Conservation (phyloP, 1,284 basidiomycete genomes). For the Trichosporon faecale region DNA sequence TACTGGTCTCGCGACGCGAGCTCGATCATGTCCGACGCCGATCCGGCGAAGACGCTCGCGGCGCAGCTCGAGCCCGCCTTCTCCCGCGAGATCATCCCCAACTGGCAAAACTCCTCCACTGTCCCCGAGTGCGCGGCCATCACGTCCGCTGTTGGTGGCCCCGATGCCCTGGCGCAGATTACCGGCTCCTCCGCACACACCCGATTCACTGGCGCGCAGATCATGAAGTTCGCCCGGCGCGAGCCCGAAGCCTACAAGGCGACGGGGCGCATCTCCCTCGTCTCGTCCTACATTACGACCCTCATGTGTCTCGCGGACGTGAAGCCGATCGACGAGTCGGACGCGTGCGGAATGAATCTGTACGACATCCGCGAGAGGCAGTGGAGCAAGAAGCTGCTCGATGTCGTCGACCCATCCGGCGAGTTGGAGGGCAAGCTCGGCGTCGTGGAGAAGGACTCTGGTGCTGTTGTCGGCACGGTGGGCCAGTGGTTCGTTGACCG, state of each 20-base stretch:
- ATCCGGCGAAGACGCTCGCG: slow-evolving; percentile 58
- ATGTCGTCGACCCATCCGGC: slow-evolving; percentile 57
- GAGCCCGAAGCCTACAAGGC: slow-evolving; percentile 63
- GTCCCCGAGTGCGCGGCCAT: slow-evolving; percentile 68
- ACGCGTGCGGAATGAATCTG: slow-evolving; percentile 89
- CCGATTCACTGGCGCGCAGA: slow-evolving; percentile 83
- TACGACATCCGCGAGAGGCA: slow-evolving; percentile 64
- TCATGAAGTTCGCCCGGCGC: slow-evolving; percentile 65
- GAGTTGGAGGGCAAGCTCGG: slow-evolving; percentile 71
- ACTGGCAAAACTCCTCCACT: slow-evolving; percentile 91
- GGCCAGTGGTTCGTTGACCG: slow-evolving; percentile 68
- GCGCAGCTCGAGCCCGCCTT: slow-evolving; percentile 59
- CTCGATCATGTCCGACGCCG: slow-evolving; percentile 58
- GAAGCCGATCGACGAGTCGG: slow-evolving; percentile 55
- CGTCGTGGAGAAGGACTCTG: slow-evolving; percentile 67
- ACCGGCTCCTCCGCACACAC: slow-evolving; percentile 84
- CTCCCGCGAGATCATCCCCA: slow-evolving; percentile 68
- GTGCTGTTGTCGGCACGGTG: slow-evolving; percentile 65
- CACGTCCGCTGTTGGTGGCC: slow-evolving; percentile 64
- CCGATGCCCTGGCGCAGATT: slow-evolving; percentile 66
- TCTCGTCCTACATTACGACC: slow-evolving; percentile 79
- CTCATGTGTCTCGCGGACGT: slow-evolving; percentile 60
- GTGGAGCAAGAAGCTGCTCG: slow-evolving; percentile 64
- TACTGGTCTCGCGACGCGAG: slow-evolving; percentile 71
- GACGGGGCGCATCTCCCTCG: slow-evolving; percentile 71